Evolutionary conservation across 148 eudicot species (phyloP).

Genomic region (Spergularia marina): DNA sequence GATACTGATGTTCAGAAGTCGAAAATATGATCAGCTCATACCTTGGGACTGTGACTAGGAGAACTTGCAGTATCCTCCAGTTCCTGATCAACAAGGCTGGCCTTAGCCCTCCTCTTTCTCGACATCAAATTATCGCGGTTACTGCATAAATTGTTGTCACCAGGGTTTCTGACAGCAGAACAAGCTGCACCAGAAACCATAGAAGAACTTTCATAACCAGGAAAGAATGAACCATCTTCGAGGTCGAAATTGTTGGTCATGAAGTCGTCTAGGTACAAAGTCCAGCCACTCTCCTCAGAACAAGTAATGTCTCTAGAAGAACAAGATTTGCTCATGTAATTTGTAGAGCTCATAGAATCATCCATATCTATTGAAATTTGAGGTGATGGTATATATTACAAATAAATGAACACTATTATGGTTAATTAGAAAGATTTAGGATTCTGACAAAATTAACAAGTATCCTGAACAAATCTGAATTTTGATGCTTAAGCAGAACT

Average conservation of each 20-base stretch:
- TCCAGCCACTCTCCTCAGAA: constrained; percentile 38
- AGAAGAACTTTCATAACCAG: constrained; percentile 18
- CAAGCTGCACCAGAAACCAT: constrained; percentile 15
- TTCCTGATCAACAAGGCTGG: constrained; percentile 27
- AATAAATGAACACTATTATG: not conserved
- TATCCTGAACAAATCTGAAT: not conserved
- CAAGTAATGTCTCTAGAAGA: constrained; percentile 5
- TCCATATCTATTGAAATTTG: constrained; percentile 19
- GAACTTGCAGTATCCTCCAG: constrained; percentile 45
- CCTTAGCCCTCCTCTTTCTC: constrained; percentile 16
- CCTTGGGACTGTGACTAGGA: constrained; percentile 31
- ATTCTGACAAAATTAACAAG: not conserved
- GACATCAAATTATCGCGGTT: not conserved
- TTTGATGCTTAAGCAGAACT: not conserved
- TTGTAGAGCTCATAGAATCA: constrained; percentile 32
- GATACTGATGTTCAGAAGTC: no score
- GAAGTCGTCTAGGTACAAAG: constrained; percentile 32
- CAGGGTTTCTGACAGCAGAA: constrained; percentile 2
- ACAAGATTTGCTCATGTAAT: constrained; percentile 18
- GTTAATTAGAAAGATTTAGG: not conserved
- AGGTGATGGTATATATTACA: not conserved
- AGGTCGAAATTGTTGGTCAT: not conserved
- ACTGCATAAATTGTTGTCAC: not conserved
- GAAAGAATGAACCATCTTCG: constrained; percentile 2
- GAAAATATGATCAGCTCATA: not conserved